Conservation (phyloP, 805 yeast genomes). For the Monosporozyma yasuniensis region DNA sequence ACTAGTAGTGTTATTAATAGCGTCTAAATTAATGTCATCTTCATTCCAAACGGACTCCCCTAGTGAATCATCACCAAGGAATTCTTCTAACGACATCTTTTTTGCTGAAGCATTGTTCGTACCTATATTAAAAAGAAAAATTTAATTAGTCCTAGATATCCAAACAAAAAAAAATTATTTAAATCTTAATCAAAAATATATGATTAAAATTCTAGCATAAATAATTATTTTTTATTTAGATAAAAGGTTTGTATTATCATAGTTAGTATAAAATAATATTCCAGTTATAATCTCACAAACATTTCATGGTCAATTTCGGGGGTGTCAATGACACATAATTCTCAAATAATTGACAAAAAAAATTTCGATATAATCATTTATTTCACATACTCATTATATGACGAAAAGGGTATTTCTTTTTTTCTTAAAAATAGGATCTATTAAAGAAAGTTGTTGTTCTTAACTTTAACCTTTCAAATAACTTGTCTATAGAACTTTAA, state of each 20-base stretch:
- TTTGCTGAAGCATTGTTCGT: constrained; percentile 25
- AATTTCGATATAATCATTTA: neutral
- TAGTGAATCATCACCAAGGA: constrained; percentile 35
- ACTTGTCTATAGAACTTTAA: neutral
- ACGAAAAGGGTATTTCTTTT: neutral
- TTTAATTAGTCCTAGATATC: neutral
- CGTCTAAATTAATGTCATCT: constrained; percentile 29
- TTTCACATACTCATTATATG: neutral
- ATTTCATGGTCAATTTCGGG: neutral
- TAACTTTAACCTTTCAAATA: neutral
- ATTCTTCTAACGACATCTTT: constrained; percentile 40
- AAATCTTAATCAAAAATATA: neutral
- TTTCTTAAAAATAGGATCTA: neutral
- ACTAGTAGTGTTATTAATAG: constrained; percentile 26
- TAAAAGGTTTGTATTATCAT: neutral
- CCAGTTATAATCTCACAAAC: neutral
- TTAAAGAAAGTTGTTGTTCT: neutral
- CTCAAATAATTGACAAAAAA: neutral
- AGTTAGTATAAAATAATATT: neutral
- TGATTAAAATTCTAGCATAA: neutral
- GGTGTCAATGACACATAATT: neutral
- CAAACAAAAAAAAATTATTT: neutral
- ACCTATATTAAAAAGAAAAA: neutral
- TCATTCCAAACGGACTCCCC: constrained; percentile 31
- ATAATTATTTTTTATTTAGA: no score